These are phyloP conservation scores for Exophiala sideris DNA, from an alignment of 2,329 filamentous ascomycete species.

Conservation along the genomic window DNA sequence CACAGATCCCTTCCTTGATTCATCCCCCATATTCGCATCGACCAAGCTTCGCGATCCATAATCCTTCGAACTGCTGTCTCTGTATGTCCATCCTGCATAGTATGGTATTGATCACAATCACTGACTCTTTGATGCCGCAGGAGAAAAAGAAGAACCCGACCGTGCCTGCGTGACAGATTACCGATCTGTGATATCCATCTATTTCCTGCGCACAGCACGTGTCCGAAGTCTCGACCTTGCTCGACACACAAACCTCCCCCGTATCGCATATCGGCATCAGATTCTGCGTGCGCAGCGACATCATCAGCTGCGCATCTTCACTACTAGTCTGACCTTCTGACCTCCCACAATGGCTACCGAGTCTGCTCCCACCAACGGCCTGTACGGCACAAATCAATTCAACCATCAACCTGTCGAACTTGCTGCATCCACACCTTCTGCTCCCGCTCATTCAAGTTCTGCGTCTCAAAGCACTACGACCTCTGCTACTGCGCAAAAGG, in stretches of 20 bases:
- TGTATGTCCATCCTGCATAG: too few relatives aligned
- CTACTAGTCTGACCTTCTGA: neutral
- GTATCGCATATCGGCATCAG: too few relatives aligned
- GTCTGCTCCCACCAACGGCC: constrained; percentile 25
- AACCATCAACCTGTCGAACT: constrained; percentile 28
- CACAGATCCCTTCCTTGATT: too few relatives aligned
- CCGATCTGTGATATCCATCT: constrained; percentile 4
- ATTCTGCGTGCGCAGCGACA: too few relatives aligned
- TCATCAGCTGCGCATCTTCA: too few relatives aligned
- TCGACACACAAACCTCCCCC: too few relatives aligned
- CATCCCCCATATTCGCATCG: too few relatives aligned
- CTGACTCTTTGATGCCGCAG: too few relatives aligned
- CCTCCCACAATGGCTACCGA: constrained; percentile 26
- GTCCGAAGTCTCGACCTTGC: neutral
- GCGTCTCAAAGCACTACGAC: constrained; percentile 27
- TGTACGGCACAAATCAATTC: constrained; percentile 25
- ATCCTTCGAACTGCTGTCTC: neutral
- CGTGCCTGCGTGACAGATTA: constrained; percentile 12
- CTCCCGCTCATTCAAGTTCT: constrained; percentile 21
- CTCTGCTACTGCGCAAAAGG: constrained; percentile 33
- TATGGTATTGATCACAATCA: too few relatives aligned
- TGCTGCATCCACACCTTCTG: constrained; percentile 28
- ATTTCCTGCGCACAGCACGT: constrained; percentile 4
- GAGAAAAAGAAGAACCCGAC: neutral
- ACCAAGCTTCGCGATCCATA: neutral